phyloP scores from a whole-genome alignment of 1,284 basidiomycete species.

The Microbotryomycetes sp. region DNA sequence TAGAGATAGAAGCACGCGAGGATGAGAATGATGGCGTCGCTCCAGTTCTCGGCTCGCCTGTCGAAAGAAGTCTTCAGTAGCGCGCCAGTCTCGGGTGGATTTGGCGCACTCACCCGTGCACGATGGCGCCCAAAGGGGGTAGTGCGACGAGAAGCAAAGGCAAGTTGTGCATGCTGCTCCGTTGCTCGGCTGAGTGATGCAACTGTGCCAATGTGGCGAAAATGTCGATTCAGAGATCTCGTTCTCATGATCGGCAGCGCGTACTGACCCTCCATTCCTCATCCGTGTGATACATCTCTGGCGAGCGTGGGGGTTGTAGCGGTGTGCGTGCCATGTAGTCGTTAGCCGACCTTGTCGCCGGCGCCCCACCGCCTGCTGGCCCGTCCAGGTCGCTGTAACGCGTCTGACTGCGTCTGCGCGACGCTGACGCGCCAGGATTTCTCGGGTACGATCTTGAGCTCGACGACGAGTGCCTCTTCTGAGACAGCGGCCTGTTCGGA shows the following conservation, averaged over 20 bases:
- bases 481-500: neutral
- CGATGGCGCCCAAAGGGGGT: constrained; percentile 30
- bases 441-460: neutral
- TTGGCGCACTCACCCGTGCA: constrained; percentile 25
- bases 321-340: neutral
- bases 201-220: neutral
- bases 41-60: constrained; percentile 41
- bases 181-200: constrained; percentile 9
- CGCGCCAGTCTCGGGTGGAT: neutral
- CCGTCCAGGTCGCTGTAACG: neutral
- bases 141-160: constrained; percentile 34
- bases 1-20: constrained; percentile 40
- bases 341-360: neutral
- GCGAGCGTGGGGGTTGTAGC: constrained; percentile 15
- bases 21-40: constrained; percentile 41
- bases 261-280: constrained; percentile 14
- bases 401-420: neutral
- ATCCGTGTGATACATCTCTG: constrained; percentile 14
- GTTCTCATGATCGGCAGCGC: neutral
- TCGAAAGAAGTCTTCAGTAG: no score
- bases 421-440: neutral
- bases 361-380: neutral
- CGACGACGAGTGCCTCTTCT: neutral
- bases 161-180: constrained; percentile 19
- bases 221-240: no score